Conservation (phyloP, 192 early-diverging fungal species). For the Linnemannia zychae region DNA sequence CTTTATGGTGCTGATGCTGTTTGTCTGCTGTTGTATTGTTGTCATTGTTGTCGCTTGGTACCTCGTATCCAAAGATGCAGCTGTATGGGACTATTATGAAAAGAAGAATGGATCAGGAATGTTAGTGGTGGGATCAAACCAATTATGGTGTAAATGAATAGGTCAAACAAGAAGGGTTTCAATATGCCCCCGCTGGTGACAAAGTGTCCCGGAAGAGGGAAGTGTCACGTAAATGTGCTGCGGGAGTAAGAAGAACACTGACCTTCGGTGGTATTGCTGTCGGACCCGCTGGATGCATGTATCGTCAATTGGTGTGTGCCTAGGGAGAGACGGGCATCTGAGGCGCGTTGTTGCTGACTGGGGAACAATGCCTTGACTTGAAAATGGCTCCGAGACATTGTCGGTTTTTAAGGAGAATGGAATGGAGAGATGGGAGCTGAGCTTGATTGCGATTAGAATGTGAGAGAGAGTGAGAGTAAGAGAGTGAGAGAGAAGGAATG, state of each 20-base stretch:
- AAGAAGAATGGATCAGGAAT: background rate
- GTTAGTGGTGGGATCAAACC: background rate
- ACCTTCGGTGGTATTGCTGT: background rate
- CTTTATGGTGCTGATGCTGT: conserved; percentile 15
- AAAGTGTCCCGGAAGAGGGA: too few relatives aligned
- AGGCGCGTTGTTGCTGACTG: background rate
- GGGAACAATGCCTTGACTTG: background rate
- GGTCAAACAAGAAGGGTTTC: background rate
- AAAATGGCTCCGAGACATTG: background rate
- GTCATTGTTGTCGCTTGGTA: background rate
- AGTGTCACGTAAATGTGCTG: too few relatives aligned
- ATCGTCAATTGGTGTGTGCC: background rate
- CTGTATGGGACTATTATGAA: conserved; percentile 39
- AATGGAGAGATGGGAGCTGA: background rate
- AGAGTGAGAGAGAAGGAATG: background rate
- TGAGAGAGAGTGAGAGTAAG: background rate
- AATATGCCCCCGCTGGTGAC: too few relatives aligned
- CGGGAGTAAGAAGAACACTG: background rate
- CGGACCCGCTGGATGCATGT: background rate
- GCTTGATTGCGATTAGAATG: too few relatives aligned
- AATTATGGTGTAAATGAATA: background rate
- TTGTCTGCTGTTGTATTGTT: background rate
- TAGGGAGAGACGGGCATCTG: background rate
- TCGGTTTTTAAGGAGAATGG: background rate
- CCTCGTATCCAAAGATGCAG: conserved; percentile 43